Evolutionary conservation across 257 asterid species (phyloP).

Genomic region (Ilex asprella): DNA sequence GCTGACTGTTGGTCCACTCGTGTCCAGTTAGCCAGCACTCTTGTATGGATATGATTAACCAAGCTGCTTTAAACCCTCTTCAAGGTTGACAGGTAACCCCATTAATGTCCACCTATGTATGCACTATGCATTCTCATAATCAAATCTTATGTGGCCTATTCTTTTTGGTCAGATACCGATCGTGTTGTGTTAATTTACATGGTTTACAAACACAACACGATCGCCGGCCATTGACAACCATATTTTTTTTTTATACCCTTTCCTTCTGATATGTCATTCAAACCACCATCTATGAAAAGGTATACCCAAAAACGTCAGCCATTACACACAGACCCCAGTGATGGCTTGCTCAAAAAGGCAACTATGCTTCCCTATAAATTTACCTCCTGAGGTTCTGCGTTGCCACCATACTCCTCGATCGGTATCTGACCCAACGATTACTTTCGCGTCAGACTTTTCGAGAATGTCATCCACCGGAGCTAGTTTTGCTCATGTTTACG

Average conservation of each 20-base stretch:
- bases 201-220: not conserved
- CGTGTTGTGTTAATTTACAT: not conserved
- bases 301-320: constrained; percentile 11
- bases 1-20: no score
- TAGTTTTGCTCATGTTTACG: constrained; percentile 30
- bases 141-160: no score
- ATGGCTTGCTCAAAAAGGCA: constrained; percentile 6
- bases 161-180: constrained; percentile 8
- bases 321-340: not conserved
- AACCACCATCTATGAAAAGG: constrained; percentile 6
- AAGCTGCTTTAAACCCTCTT: no score
- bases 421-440: constrained; percentile 2
- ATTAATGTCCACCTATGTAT: constrained; percentile 18
- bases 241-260: constrained; percentile 11
- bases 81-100: constrained; percentile 30
- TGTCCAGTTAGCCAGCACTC: no score
- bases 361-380: constrained; percentile 27
- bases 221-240: no score
- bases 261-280: constrained; percentile 14
- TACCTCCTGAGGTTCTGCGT: not conserved
- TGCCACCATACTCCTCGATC: not conserved
- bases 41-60: no score
- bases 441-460: not conserved
- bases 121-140: constrained; percentile 13
- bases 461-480: constrained; percentile 44